Evolutionary conservation across 2,329 filamentous ascomycete genomes (phyloP).

Genomic region (Coniosporium tulheliwenetii): DNA sequence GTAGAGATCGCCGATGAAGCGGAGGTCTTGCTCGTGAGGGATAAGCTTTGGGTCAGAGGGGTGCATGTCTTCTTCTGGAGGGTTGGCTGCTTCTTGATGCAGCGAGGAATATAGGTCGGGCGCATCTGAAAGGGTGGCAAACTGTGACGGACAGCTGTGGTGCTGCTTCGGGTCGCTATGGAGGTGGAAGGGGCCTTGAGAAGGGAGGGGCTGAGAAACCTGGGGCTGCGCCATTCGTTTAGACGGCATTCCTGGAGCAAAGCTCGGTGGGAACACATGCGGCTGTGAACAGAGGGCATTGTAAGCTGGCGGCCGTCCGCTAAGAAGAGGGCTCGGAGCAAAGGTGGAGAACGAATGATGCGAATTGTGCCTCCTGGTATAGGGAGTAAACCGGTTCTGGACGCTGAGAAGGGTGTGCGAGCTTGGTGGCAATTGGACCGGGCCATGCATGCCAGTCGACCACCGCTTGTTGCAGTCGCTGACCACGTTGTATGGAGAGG

Average conservation of each 20-base stretch:
- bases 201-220: slow-evolving; percentile 29
- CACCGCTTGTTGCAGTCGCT: slow-evolving; percentile 54
- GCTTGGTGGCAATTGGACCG: slow-evolving; percentile 19
- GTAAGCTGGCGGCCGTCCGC: too few species aligned
- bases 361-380: too few species aligned
- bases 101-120: slow-evolving; percentile 65
- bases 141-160: slow-evolving; percentile 45
- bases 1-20: slow-evolving; percentile 70
- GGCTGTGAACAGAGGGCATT: too few species aligned
- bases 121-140: slow-evolving; percentile 57
- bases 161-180: slow-evolving; percentile 48
- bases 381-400: too few species aligned
- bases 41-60: slow-evolving; percentile 59
- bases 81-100: slow-evolving; percentile 56
- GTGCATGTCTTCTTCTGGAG: slow-evolving; percentile 69
- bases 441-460: slow-evolving; percentile 61
- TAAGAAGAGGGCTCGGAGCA: too few species aligned
- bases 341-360: too few species aligned
- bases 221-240: neutral
- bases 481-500: slow-evolving; percentile 57
- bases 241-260: too few species aligned
- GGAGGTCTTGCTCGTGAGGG: slow-evolving; percentile 54
- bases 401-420: neutral
- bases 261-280: too few species aligned
- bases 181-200: slow-evolving; percentile 57